Conservation (phyloP, 1,139 yeast species). For the Yamadazyma triangularis region DNA sequence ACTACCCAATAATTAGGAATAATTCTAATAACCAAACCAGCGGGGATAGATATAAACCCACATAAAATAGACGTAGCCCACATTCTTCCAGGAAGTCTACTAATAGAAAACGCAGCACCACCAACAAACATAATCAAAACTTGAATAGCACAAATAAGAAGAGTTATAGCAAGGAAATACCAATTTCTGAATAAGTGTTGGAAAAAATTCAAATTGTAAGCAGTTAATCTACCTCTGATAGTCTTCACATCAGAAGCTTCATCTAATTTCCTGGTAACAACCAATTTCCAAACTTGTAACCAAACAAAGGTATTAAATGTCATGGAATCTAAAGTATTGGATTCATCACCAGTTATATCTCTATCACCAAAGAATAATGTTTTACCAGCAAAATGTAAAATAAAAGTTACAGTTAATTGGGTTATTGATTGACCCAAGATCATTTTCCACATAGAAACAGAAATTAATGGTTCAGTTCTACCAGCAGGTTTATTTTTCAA, state of each 20-base stretch:
- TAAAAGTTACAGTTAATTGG: slow-evolving; percentile 76
- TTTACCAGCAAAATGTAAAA: slow-evolving; percentile 74
- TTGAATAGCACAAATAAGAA: slow-evolving; percentile 78
- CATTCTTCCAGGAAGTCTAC: slow-evolving; percentile 72
- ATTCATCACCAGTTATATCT: slow-evolving; percentile 39
- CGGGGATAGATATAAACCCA: slow-evolving; percentile 80
- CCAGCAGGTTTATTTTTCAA: slow-evolving; percentile 84
- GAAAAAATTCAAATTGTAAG: slow-evolving; percentile 70
- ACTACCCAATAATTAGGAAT: slow-evolving; percentile 80
- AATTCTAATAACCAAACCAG: slow-evolving; percentile 69
- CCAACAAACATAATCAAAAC: slow-evolving; percentile 93
- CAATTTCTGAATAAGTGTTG: slow-evolving; percentile 77
- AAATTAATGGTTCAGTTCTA: slow-evolving; percentile 71
- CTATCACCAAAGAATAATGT: slow-evolving; percentile 49
- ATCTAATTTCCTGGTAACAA: slow-evolving; percentile 87
- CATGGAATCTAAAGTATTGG: slow-evolving; percentile 68
- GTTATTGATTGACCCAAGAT: slow-evolving; percentile 79
- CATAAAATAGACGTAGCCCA: slow-evolving; percentile 89
- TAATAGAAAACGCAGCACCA: slow-evolving; percentile 88
- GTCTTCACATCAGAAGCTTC: slow-evolving; percentile 70
- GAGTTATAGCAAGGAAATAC: slow-evolving; percentile 70
- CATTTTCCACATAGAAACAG: slow-evolving; percentile 98
- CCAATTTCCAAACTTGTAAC: slow-evolving; percentile 92
- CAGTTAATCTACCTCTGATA: slow-evolving; percentile 54
- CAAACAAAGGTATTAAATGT: slow-evolving; percentile 96